Base-by-base conservation (phyloP, 768 basidiomycete species). In the Agaricus sinodeliciosus region DNA sequence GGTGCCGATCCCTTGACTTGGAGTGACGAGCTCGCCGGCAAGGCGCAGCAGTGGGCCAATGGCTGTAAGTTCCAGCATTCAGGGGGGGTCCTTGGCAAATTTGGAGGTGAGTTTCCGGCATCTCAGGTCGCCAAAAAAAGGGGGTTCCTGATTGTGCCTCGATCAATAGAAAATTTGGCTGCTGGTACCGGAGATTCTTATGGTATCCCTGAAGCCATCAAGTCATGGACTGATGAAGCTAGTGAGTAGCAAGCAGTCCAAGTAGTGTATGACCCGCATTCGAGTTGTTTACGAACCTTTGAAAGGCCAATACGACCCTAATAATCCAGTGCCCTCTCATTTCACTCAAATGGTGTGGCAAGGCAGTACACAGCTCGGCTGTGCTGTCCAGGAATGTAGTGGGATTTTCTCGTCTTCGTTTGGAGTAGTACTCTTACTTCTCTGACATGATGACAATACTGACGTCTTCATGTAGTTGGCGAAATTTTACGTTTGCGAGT, bases 261-360 rank as follows among this genome's bases (percentile, higher is more conserved):
- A 13, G 22, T 12, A 22, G 43, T 18, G 11, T 35, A 36, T 11
- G 13, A 16, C 28, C 45, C 26, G n/a, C 19, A 22, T 18, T 6
- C 3, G 9, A 18, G 26, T 51, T 15, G 51, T 47, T 40, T 26
- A 46, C 45, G 25, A 26, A 36, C 52, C 44, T n/a, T 36, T 42
- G 40, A 48, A 58, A 85, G 82, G 73, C 1, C 57, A 78, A 36
- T 87, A 85, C 62, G 58, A 82, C 58, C 67, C 83, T 34, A 72
- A 60, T 59, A 79, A 79, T 64, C 85, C 86, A 1, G 57, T 65
- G 37, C 59, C 76, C 15, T 85, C 83, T 44, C 87, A 89, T 63
- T 89, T 83, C 61, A 88, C 87, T 8, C 85, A 87, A 63, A 77
- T 86, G 4, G 85, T 89, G 7, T 89, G 87, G 86, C 87, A 88